phyloP scores from a whole-genome alignment of 2,329 filamentous ascomycete species.

The Phyllosticta citrichinensis region DNA sequence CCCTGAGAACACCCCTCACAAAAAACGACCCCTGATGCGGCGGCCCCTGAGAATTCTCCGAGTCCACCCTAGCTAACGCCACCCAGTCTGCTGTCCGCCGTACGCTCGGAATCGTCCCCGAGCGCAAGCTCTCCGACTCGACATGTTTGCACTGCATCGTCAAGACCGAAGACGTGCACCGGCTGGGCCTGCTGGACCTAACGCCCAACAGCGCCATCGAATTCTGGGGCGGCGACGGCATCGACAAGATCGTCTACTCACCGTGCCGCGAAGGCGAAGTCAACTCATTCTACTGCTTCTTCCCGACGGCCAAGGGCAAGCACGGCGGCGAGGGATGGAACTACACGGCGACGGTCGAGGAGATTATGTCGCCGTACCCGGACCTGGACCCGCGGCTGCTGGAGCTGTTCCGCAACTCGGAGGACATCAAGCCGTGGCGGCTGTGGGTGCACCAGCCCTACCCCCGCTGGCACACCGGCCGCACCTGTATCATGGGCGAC shows the following conservation, averaged over 20 bases:
- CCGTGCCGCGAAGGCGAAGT: constrained; percentile 57
- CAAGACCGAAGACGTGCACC: constrained; percentile 48
- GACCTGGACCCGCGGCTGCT: constrained; percentile 49
- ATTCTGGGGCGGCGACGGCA: constrained; percentile 61
- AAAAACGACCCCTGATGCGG: no score
- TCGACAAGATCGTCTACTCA: constrained; percentile 61
- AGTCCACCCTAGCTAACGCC: not conserved
- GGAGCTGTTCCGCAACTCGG: constrained; percentile 48
- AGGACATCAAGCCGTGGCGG: constrained; percentile 55
- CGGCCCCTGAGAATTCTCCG: no score
- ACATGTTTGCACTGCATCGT: constrained; percentile 59
- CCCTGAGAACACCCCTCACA: not conserved
- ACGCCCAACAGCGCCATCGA: constrained; percentile 51
- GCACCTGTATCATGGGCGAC: constrained; percentile 50
- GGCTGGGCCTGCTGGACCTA: constrained; percentile 53
- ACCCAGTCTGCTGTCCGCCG: constrained; percentile 45
- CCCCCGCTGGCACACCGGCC: constrained; percentile 42
- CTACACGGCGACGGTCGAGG: constrained; percentile 34
- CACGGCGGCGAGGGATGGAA: constrained; percentile 25
- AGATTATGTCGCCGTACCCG: constrained; percentile 51
- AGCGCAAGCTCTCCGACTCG: constrained; percentile 48
- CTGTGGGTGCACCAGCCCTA: constrained; percentile 57
- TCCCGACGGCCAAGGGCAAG: constrained; percentile 44
- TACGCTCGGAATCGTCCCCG: constrained; percentile 53
- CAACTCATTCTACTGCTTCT: constrained; percentile 62